phyloP scores from a whole-genome alignment of 2,329 filamentous ascomycete genomes.

The Aurifilum marmelostoma region DNA sequence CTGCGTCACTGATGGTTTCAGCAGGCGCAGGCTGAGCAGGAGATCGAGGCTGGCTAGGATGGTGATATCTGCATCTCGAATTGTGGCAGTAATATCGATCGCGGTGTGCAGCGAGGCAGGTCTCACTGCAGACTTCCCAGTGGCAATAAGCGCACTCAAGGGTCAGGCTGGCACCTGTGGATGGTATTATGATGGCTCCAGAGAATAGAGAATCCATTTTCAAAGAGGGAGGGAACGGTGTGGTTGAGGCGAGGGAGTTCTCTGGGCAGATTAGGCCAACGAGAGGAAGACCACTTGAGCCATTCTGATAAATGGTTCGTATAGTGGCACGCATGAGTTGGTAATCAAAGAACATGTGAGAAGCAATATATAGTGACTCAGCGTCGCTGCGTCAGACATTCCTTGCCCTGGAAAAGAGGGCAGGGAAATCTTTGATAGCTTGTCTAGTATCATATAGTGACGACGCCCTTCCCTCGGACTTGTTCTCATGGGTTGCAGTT shows the following conservation, averaged over 20 bases:
- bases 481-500: background rate
- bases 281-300: background rate
- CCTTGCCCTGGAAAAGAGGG: background rate
- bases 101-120: slow-evolving; percentile 1
- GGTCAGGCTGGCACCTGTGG: background rate
- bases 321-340: background rate
- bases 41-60: background rate
- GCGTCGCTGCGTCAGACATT: background rate
- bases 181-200: background rate
- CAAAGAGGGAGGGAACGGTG: no score
- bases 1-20: background rate
- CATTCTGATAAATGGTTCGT: background rate
- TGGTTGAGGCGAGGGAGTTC: background rate
- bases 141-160: slow-evolving; percentile 6
- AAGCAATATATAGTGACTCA: background rate
- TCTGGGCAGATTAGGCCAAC: background rate
- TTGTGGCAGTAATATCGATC: slow-evolving; percentile 21
- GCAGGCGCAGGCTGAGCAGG: background rate
- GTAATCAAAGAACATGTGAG: background rate
- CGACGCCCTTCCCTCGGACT: background rate
- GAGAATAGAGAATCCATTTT: background rate
- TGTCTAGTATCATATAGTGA: background rate
- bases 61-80: slow-evolving; percentile 1
- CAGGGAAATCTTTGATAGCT: no score
- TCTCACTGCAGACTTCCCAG: background rate